Base-by-base conservation (phyloP, 2,329 filamentous ascomycete species). In the Tympanopsis confertula region DNA sequence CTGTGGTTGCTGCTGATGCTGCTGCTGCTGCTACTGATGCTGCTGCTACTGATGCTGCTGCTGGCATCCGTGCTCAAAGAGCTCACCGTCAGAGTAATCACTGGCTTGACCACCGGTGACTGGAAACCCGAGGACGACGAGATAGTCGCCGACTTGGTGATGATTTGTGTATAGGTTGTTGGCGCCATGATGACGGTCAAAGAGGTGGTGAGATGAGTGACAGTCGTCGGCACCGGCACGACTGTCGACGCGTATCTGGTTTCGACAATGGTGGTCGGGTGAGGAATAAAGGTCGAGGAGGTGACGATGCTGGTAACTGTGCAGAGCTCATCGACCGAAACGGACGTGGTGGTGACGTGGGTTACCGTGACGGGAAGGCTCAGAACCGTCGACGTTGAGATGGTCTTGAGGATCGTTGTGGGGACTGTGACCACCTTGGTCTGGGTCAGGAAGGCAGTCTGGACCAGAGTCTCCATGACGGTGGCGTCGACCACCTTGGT, bases 341-440 rank as follows among this genome's bases (percentile, higher is more conserved):
- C n/a, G 7, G 22, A 26, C 7, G 7, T 7, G 22, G 22, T 26
- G 22, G 22, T 26, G 7, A n/a, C n/a, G 7, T n/a, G 22, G 22
- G 7, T 10, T 7, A 26, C 22, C 22, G 22, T 26, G 22, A n/a
- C n/a, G 22, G 22, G 22, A 7, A n/a, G 7, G 22, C n/a, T 7
- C 7, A 26, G 7, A 26, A 26, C 22, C 22, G 22, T 7, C 7
- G 22, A 26, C 7, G 22, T 26, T n/a, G 22, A 7, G 22, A 26
- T n/a, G 22, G 22, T 26, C 7, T n/a, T 7, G 22, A 26, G 7
- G 7, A 26, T n/a, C 26, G 46, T 42, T 4, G 50, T 55, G 15
- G 39, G 39, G 13, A 52, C 56, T 12, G 56, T 50, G 2, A 53
- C 52, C 42, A 47, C 54, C 28, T 45, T 53, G 12, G 54, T 55